Evolutionary conservation across 2,329 filamentous ascomycete species (phyloP), one percentile per base, ranked within the genome.

Genomic region (Spiromastix sp.): DNA sequence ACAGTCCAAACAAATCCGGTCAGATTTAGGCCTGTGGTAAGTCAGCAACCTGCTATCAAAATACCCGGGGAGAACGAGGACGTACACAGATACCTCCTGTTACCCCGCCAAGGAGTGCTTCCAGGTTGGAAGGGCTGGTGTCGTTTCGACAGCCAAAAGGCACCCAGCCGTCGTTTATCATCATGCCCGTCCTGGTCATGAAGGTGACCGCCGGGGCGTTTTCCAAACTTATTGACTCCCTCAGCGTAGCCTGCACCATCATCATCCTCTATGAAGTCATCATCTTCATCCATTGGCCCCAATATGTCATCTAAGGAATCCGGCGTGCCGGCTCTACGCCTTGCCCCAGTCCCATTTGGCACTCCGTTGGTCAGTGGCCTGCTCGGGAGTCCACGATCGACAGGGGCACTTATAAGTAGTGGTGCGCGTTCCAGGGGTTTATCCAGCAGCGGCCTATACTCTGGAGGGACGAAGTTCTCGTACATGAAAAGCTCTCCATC

Each of bases 1-100:
- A 98, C 85, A 0, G 89, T 96, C 85, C 91, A 98, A 6, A 95
- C 84, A 51, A 93, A 91, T 1, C 93, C 91, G 35, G 87, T 84
- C 40, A 98, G 66, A 54, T 96, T 96, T 26, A 96, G 72, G 52
- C 61, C 64, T 66, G 26, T 9, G 8, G 17, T 15, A 24, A 16
- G 39, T 63, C 39, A 63, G 56, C 37, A 42, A 36, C 19, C 9
- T n/a, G n/a, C n/a, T n/a, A 24, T 17, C n/a, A n/a, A 26, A 15
- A 25, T 13, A 24, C 5, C 16, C n/a, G 7, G 8, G n/a, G 22
- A n/a, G n/a, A n/a, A n/a, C n/a, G n/a, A 19, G 25, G 15, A 36
- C 60, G 42, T 56, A 64, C 85, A 94, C 1, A 98, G 71, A 54
- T 98, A 94, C 53, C 89, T 85, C 43, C 91, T 73, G 56, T 94